A percentile compares a stretch with the other conserved stretches of the same genome.
These are phyloP conservation scores for Macaranga tanarius DNA, from an alignment of 441 rosid species.

Conservation along the genomic window DNA sequence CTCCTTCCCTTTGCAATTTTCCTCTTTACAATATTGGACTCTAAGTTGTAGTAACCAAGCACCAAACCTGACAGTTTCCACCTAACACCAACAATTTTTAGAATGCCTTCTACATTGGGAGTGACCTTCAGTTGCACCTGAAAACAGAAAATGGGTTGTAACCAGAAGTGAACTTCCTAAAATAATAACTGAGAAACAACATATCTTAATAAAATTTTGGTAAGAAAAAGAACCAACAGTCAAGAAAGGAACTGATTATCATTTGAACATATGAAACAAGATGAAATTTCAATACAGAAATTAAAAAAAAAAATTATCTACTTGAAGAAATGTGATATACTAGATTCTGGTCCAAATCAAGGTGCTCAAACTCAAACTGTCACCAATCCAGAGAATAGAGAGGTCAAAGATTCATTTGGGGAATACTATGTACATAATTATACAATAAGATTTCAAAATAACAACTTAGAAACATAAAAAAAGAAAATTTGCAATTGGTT, in stretches of 20 bases:
- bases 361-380: neutral
- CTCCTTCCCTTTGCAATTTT: constrained; percentile 50
- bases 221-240: neutral
- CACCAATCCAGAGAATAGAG: neutral
- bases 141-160: constrained; percentile 13
- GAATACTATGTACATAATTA: too few species aligned
- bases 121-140: constrained; percentile 91
- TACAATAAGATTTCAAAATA: too few species aligned
- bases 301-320: neutral
- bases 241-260: neutral
- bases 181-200: constrained; percentile 5
- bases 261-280: constrained; percentile 4
- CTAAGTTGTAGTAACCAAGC: constrained; percentile 70
- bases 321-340: neutral
- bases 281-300: neutral
- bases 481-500: too few species aligned
- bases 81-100: constrained; percentile 83
- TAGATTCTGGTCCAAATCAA: neutral
- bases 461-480: too few species aligned
- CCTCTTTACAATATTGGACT: constrained; percentile 47
- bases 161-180: constrained; percentile 16
- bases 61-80: constrained; percentile 93
- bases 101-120: constrained; percentile 80
- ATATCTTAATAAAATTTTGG: neutral
- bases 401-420: neutral